Base-by-base conservation (phyloP, 805 yeast species). In the Hanseniaspora thailandica region DNA sequence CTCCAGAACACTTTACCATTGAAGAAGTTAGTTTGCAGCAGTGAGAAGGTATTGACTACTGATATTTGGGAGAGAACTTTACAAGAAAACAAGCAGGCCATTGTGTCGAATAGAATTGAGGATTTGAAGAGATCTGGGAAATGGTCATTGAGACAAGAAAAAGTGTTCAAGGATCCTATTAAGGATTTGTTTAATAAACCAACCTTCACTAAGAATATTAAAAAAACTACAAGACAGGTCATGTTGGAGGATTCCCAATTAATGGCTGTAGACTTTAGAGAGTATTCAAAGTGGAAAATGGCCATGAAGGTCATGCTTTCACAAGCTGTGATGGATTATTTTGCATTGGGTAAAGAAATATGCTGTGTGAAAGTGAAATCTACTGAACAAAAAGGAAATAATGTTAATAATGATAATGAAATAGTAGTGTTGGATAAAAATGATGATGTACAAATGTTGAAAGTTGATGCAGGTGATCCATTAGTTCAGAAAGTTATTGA, bases 131-230 rank as follows among this genome's bases (percentile, higher is more conserved):
- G 95, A 45, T 82, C 83, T 55, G 84, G 86, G 2, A 81, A 85
- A 60, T 93, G 98, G 97, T 82, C 95, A 22, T 70, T 93, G 51
- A 74, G 95, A 51, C 98, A 93, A 64, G 95, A 95, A 0, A 71
- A 76, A 50, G 75, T 77, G 57, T 82, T 74, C 61, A 62, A 73
- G 12, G 95, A 86, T 58, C 96, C 97, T 0, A 34, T 52, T 1
- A 39, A 23, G 2, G 45, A 52, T 15, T 4, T 52, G n/a, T 52
- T 52, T 30, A 52, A 52, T 15, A 52, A 52, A 34, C 45, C 55
- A 1, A 22, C 30, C 2, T 25, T 38, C 20, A 41, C 45, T 5
- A 60, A 58, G 48, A 62, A 59, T 25, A 64, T 70, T 13, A 63
- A 63, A n/a, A 69, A 71, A 30, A 69, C 80, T 3, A 89, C 85